Conservation (phyloP, 306 rosid genomes). For the Quercus cerris region DNA sequence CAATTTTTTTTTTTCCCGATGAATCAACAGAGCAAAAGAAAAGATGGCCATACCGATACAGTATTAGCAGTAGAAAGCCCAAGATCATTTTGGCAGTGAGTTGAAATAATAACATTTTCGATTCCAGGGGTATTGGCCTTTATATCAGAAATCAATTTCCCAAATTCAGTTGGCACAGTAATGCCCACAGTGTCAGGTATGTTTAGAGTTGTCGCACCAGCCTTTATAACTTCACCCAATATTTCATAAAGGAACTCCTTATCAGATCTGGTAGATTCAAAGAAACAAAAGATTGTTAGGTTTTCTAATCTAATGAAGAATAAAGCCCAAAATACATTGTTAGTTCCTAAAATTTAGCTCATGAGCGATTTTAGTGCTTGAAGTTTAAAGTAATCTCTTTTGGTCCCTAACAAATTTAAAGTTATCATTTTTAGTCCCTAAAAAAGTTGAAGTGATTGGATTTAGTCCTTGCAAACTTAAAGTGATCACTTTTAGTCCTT, state of each 20-base stretch:
- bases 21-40: background rate
- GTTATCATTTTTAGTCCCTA: too few species aligned
- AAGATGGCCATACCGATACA: constrained; percentile 48
- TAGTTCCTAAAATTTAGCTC: too few species aligned
- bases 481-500: too few species aligned
- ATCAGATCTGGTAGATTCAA: constrained; percentile 60
- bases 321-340: too few species aligned
- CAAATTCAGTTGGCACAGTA: constrained; percentile 66
- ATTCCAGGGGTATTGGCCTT: constrained; percentile 88
- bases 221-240: constrained; percentile 88
- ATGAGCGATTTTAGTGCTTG: too few species aligned
- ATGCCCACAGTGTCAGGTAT: constrained; percentile 97
- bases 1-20: background rate
- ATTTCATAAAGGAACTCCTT: constrained; percentile 81
- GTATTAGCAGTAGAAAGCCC: constrained; percentile 96
- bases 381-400: too few species aligned
- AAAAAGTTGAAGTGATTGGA: too few species aligned
- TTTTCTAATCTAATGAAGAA: background rate
- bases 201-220: constrained; percentile 95
- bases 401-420: too few species aligned
- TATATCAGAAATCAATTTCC: constrained; percentile 76
- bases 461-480: too few species aligned
- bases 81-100: constrained; percentile 98
- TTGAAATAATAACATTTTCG: constrained; percentile 83
- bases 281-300: constrained; percentile 1